Evolutionary conservation across 495 filamentous ascomycete genomes (phyloP), one percentile per base, ranked within the genome.

Genomic region (Penicillium canescens): DNA sequence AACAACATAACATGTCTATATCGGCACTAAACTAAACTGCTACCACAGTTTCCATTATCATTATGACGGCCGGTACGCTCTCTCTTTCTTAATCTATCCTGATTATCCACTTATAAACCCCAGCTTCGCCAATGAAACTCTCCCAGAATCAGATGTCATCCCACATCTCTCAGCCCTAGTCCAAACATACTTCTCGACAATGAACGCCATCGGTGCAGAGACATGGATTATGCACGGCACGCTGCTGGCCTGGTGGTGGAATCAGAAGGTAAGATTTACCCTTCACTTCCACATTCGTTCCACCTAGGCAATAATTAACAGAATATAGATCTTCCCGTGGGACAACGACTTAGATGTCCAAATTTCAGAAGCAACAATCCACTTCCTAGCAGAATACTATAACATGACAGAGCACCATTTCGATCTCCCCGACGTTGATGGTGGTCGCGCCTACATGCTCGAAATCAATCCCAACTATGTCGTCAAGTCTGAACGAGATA

Each of bases 201-300:
- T 85, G 81, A 59, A 68, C 26, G 73, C 77, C 23, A 67, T 86
- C 31, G 79, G 78, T 10, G 78, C 76, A 6, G 80, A 84, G 57
- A 86, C 81, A 35, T 86, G 82, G 82, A 80, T 86, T 37, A 85
- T 85, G 77, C 82, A 86, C 53, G 82, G 82, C 18, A 78, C 78
- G 3, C 72, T 86, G 43, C 66, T 86, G 24, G 77, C 81, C 20
- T 85, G 82, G 82, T 86, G 78, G 78, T 86, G 82, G 82, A 86
- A 84, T 61, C 74, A 76, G 44, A 78, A 78, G 69, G 78, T 77
- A 33, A 6, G 34, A 37, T 46, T 21, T 50, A 44, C 34, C 50
- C 18, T 43, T 38, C 21, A 14, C 39, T 53, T 18, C 48, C 49
- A 46, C 28, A 1, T 20, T 16, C n/a, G 41, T 16, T 13, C 1